Evolutionary conservation across 2,329 filamentous ascomycete genomes (phyloP).

Genomic region (Talaromyces sp.): DNA sequence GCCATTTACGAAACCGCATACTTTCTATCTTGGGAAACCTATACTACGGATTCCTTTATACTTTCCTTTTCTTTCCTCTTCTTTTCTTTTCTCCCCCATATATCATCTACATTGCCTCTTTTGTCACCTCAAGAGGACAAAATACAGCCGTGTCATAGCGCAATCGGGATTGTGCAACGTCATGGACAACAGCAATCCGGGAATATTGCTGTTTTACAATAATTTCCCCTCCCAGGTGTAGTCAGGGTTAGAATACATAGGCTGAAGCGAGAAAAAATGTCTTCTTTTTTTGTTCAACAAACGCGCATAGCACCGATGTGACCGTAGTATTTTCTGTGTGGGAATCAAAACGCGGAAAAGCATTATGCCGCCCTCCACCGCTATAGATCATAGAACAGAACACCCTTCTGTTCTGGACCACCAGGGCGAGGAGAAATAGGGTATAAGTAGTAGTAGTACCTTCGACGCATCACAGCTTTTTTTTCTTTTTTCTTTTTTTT

Average conservation of each 20-base stretch:
- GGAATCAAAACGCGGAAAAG: not conserved
- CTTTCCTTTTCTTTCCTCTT: not conserved
- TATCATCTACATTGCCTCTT: not conserved
- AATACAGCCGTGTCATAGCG: not conserved
- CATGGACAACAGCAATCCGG: not conserved
- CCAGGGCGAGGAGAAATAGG: not conserved
- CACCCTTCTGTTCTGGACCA: not conserved
- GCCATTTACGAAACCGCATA: not conserved
- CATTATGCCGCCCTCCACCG: not conserved
- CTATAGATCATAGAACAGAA: not conserved
- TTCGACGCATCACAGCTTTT: not conserved
- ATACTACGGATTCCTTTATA: not conserved
- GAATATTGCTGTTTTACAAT: not conserved
- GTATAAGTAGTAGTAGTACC: not conserved
- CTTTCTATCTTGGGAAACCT: not conserved
- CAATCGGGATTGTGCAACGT: not conserved
- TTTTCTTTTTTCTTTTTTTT: too few relatives aligned
- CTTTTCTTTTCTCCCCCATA: not conserved
- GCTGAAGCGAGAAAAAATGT: not conserved
- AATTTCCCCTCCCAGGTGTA: not conserved
- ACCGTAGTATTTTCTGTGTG: not conserved
- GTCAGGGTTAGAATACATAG: not conserved
- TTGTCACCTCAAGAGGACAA: not conserved
- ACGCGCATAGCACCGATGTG: not conserved
- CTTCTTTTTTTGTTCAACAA: not conserved